Percentiles rank a stretch among this genome's conserved stretches.
Conservation (phyloP, 2,329 filamentous ascomycete genomes). For the Capronia coronata region DNA sequence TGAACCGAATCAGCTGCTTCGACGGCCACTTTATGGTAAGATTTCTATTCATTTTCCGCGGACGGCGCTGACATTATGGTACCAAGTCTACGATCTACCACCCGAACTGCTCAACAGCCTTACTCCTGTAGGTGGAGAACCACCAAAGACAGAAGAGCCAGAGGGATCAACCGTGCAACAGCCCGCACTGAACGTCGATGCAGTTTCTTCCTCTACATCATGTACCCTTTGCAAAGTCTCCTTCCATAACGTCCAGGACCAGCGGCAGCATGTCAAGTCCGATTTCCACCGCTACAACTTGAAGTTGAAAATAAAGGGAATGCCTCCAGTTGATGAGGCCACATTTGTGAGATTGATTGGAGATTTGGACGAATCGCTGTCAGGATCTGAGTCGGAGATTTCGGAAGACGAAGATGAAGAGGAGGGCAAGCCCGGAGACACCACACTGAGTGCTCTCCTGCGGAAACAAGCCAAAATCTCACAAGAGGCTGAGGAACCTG, state of each 20-base stretch:
- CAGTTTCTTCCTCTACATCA: constrained; percentile 55
- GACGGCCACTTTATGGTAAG: constrained; percentile 47
- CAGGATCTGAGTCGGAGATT: constrained; percentile 62
- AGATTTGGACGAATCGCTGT: constrained; percentile 87
- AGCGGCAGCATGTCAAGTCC: constrained; percentile 77
- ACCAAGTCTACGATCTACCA: constrained; percentile 84
- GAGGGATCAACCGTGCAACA: background rate
- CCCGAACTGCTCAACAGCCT: constrained; percentile 64
- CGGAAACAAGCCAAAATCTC: constrained; percentile 76
- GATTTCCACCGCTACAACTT: constrained; percentile 92
- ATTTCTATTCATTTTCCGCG: background rate
- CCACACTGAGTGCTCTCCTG: constrained; percentile 66
- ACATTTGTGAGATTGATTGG: constrained; percentile 85
- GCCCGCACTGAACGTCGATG: constrained; percentile 30
- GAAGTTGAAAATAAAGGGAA: constrained; percentile 78
- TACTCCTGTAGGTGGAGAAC: constrained; percentile 38
- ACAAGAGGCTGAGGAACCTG: constrained; percentile 44
- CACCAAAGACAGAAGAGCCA: constrained; percentile 20
- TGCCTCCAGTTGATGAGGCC: constrained; percentile 62
- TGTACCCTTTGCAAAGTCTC: constrained; percentile 73
- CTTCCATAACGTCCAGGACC: constrained; percentile 69
- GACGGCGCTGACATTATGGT: constrained; percentile 19
- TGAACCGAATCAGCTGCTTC: constrained; percentile 33
- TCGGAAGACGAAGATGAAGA: constrained; percentile 54
- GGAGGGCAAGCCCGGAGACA: constrained; percentile 52